Base-by-base conservation (phyloP, 257 asterid species). In the Mitragyna speciosa region DNA sequence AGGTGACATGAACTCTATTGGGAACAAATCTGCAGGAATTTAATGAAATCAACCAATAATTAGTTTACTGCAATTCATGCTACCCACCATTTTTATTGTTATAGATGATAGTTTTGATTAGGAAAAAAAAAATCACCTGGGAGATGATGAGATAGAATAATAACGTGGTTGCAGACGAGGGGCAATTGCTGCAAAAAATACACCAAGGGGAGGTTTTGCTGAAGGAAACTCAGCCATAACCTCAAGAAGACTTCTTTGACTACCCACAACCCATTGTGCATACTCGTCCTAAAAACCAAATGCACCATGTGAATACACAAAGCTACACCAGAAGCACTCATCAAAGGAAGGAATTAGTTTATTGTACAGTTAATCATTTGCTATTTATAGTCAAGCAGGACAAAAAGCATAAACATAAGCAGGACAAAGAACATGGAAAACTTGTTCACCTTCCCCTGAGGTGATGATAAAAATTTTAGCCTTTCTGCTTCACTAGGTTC, bases 181-280 rank as follows among this genome's bases (percentile, higher is more conserved):
- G 72, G 90, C 90, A 47, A 92, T 87, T 47, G 96, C 93, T 16
- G 96, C 97, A 82, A 92, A 92, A 83, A 90, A 92, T 75, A 92
- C 95, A 78, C 97, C 97, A 81, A 92, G 95, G 24, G 97, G 94
- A 71, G 97, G 93, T 85, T 89, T 92, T 43, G 92, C 89, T 45
- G 97, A 92, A 33, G 97, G 94, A 79, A 92, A 92, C 82, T 89
- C 92, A n/a, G 96, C 84, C 92, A 92, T 88, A 49, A 92, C 94
- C 88, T 92, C 97, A 76, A 91, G 88, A 68, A 92, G 91, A 87
- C 96, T 91, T 85, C 96, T 87, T 91, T 91, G 97, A 83, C 90
- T 87, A 33, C 81, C 90, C 72, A 91, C 87, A 72, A 92, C 80
- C 94, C 95, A 89, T 7, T 86, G 89, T 30, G 96, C 78, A 79